phyloP scores from a whole-genome alignment of 352 stramenopile species.

The Pythium apleroticum region DNA sequence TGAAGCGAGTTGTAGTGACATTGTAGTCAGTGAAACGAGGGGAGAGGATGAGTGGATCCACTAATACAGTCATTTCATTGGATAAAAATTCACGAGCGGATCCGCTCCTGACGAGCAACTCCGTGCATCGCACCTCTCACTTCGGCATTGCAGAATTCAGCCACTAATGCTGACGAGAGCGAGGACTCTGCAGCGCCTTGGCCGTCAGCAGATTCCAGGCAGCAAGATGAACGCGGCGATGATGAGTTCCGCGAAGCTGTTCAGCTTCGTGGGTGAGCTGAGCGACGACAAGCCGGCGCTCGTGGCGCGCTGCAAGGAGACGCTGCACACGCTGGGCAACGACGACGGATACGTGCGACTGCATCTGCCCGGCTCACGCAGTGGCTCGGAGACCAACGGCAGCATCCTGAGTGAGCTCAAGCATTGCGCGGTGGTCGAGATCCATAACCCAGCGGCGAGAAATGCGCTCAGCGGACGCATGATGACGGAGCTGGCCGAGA shows the following conservation, averaged over 20 bases:
- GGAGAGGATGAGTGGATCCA: constrained; percentile 11
- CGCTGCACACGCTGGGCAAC: constrained; percentile 39
- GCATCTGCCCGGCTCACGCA: constrained; percentile 31
- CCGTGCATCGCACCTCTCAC: not conserved
- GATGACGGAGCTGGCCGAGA: constrained; percentile 84
- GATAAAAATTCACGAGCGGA: constrained; percentile 1
- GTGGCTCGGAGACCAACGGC: not conserved
- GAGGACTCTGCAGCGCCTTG: not conserved
- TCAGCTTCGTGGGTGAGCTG: constrained; percentile 54
- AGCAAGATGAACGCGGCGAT: constrained; percentile 20
- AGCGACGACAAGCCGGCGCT: constrained; percentile 38
- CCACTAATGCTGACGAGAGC: constrained; percentile 18
- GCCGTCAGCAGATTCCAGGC: not conserved
- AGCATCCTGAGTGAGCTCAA: constrained; percentile 26
- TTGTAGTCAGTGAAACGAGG: constrained; percentile 2
- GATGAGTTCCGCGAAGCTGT: constrained; percentile 35
- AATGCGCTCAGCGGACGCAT: constrained; percentile 87
- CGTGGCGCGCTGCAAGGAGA: constrained; percentile 43
- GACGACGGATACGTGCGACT: constrained; percentile 41
- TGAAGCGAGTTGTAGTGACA: not conserved
- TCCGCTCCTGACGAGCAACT: constrained; percentile 4
- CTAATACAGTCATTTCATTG: constrained; percentile 20
- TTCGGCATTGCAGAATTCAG: constrained; percentile 5
- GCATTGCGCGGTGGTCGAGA: constrained; percentile 61
- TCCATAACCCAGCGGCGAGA: constrained; percentile 63